These are phyloP conservation scores for Juglanconis oblonga DNA, from an alignment of 2,329 filamentous ascomycete genomes.

Conservation along the genomic window DNA sequence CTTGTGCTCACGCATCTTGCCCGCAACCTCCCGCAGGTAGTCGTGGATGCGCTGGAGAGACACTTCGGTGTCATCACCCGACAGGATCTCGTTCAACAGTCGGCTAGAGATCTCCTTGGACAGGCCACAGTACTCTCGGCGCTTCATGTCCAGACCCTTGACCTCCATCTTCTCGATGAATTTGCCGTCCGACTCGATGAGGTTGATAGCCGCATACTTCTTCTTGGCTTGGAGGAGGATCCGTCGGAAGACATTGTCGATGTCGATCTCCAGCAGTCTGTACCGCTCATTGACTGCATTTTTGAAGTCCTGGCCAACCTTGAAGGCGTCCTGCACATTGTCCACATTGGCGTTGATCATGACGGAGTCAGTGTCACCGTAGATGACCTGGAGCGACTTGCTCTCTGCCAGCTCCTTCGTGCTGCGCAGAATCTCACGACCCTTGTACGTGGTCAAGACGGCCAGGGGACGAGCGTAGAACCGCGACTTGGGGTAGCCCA, in stretches of 20 bases:
- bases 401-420: conserved; percentile 95
- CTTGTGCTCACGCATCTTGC: conserved; percentile 78
- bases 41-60: conserved; percentile 90
- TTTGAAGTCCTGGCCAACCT: conserved; percentile 93
- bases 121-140: conserved; percentile 91
- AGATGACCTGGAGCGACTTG: conserved; percentile 90
- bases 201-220: conserved; percentile 96
- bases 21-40: conserved; percentile 79
- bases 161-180: conserved; percentile 94
- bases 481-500: conserved; percentile 93
- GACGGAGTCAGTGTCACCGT: conserved; percentile 98
- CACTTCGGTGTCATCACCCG: conserved; percentile 85
- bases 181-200: conserved; percentile 84
- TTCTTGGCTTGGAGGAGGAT: conserved; percentile 96
- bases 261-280: conserved; percentile 90
- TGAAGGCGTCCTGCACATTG: conserved; percentile 84
- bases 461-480: conserved; percentile 96
- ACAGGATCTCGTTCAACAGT: conserved; percentile 90
- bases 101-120: conserved; percentile 92
- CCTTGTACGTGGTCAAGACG: conserved; percentile 94
- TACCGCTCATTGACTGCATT: conserved; percentile 92
- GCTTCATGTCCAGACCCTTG: conserved; percentile 96
- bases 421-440: conserved; percentile 91
- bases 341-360: conserved; percentile 99
- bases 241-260: conserved; percentile 94